Evolutionary conservation across 352 stramenopile species (phyloP).

Genomic region (Pythium aristosporum): DNA sequence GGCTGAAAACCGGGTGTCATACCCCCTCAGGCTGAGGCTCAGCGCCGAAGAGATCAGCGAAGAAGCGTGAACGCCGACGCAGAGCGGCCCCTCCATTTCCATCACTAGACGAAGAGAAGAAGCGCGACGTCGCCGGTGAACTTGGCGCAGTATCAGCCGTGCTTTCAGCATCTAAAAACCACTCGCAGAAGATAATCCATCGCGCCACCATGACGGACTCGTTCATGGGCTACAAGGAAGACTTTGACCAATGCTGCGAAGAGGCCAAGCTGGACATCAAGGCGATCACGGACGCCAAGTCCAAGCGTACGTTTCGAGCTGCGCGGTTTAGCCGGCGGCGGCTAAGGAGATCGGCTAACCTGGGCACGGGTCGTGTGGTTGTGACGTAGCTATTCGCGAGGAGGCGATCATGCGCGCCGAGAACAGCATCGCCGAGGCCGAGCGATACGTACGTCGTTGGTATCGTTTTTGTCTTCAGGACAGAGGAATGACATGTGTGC

Average conservation of each 20-base stretch:
- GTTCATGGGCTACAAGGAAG: constrained; percentile 80
- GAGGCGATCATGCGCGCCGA: constrained; percentile 56
- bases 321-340: not conserved
- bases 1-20: constrained; percentile 1
- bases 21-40: not conserved
- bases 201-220: constrained; percentile 60
- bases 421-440: constrained; percentile 71
- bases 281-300: constrained; percentile 44
- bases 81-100: not conserved
- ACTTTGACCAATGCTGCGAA: constrained; percentile 84
- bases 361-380: constrained; percentile 4
- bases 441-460: constrained; percentile 58
- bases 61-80: not conserved
- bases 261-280: constrained; percentile 75
- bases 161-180: not conserved
- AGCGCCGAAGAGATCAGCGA: not conserved
- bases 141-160: constrained; percentile 8
- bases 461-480: not conserved
- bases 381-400: constrained; percentile 36
- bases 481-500: not conserved
- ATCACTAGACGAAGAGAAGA: not conserved
- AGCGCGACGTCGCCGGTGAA: not conserved
- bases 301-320: constrained; percentile 18
- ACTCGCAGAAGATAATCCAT: no score
- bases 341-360: not conserved